Base-by-base conservation (phyloP, 345 rosid genomes). In the Linum usitatissimum region DNA sequence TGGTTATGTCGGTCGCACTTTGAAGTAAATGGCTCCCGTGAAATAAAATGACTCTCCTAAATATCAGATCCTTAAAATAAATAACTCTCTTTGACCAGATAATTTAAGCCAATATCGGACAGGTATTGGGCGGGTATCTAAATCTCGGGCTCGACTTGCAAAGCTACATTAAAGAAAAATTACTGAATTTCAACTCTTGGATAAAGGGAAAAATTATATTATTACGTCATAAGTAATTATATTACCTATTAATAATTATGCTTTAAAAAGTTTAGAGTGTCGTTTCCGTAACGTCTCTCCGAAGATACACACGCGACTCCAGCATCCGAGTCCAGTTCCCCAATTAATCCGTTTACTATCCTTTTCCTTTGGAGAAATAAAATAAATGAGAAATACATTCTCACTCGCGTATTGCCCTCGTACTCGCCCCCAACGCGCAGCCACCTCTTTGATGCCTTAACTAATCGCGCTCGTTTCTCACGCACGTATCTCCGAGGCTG, bases 211-310 rank as follows among this genome's bases (percentile, higher is more conserved):
- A 23, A 40, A 1, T 1, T 7, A 40, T 0, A 40, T 40, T 1
- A 6, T 1, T 40, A 40, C 48, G 13, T 40, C 8, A 40, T 12
- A 55, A 7, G n/a, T 1, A 66, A 49, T 57, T 28, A 20, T 4
- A 38, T 56, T 20, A 58, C 21, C 28, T 0, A 23, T 23, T 23
- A 6, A 28, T 40, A 14, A 34, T 7, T 23, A 23, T 23, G 28
- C 28, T 23, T 23, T 23, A 23, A 23, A 64, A 54, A 13, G 63
- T 39, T 55, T 3, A 6, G 28, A 20, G 59, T 63, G 71, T 70
- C 76, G 79, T 62, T 55, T 9, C 74, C 83, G 78, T 81, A 78
- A 83, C 88, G 91, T 76, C 82, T 75, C 80, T 76, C 67, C 66
- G 78, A 79, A 66, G 80, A 63, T 77, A 62, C 76, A 51, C 75